Conservation (phyloP, 805 yeast genomes). For the Monosporozyma aerobia region DNA sequence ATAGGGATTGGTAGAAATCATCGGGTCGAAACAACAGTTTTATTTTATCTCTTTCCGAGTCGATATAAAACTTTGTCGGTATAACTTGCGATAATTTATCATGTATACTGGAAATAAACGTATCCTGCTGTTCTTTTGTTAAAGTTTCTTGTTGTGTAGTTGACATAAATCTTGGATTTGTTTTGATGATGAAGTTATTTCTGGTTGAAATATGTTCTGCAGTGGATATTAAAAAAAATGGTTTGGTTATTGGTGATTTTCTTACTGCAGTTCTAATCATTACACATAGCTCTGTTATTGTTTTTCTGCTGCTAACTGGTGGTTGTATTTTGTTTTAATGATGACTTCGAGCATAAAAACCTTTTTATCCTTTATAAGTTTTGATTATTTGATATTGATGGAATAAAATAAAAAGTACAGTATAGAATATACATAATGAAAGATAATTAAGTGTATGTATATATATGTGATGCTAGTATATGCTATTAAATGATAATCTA, state of each 20-base stretch:
- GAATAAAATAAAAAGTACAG: neutral
- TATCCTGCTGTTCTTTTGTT: neutral
- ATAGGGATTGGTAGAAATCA: slow-evolving; percentile 61
- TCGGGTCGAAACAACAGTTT: slow-evolving; percentile 56
- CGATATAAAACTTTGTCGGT: slow-evolving; percentile 44
- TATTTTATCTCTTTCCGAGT: slow-evolving; percentile 38
- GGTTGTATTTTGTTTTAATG: neutral
- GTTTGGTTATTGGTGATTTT: neutral
- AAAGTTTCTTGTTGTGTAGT: neutral
- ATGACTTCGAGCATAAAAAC: neutral
- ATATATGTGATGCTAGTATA: neutral
- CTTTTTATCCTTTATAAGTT: neutral
- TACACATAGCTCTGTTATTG: neutral
- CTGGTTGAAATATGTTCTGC: neutral
- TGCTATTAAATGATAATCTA: neutral
- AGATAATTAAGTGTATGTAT: neutral
- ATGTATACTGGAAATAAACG: neutral
- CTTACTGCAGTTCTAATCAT: neutral
- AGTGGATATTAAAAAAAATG: neutral
- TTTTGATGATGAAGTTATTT: neutral
- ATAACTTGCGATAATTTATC: neutral
- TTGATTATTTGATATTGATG: neutral
- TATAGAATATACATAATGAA: neutral
- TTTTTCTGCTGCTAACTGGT: neutral
- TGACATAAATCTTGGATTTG: neutral